Evolutionary conservation across 176 grass and related monocot species (phyloP).

Genomic region (Raddia guianensis): DNA sequence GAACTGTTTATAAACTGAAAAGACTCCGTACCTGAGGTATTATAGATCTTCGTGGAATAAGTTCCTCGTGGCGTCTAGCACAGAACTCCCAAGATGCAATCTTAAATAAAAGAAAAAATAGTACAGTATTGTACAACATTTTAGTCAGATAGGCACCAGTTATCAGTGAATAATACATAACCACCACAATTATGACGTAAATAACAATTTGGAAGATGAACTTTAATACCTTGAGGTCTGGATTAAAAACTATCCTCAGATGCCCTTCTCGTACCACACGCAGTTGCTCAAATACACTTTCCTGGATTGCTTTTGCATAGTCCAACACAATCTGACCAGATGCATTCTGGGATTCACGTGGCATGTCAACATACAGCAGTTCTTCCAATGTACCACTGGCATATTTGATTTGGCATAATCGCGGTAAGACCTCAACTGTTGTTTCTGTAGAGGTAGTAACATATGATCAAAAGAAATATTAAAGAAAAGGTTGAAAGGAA

Average conservation of each 20-base stretch:
- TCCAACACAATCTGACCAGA: conserved; percentile 95
- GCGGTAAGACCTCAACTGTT: conserved; percentile 90
- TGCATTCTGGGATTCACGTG: conserved; percentile 80
- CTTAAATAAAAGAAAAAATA: conserved; percentile 50
- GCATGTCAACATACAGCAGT: conserved; percentile 96
- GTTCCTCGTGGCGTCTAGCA: conserved; percentile 93
- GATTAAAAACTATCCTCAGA: conserved; percentile 97
- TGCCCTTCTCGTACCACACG: conserved; percentile 96
- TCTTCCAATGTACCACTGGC: conserved; percentile 95
- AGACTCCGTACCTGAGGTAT: conserved; percentile 76
- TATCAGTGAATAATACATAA: conserved; percentile 1
- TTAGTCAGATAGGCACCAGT: conserved; percentile 25
- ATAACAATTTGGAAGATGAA: conserved; percentile 18
- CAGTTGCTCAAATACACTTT: conserved; percentile 97
- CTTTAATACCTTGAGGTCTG: conserved; percentile 84
- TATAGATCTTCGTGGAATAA: conserved; percentile 94
- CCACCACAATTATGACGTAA: not conserved
- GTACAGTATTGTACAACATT: conserved; percentile 13
- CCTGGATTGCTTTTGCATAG: conserved; percentile 95
- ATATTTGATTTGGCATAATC: conserved; percentile 98
- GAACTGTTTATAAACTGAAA: not conserved
- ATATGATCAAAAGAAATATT: not conserved
- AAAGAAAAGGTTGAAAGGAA: not conserved
- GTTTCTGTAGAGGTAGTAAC: conserved; percentile 65
- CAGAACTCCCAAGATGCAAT: conserved; percentile 99